Evolutionary conservation across 495 filamentous ascomycete species (phyloP).

Genomic region (Penicillium verhagenii): DNA sequence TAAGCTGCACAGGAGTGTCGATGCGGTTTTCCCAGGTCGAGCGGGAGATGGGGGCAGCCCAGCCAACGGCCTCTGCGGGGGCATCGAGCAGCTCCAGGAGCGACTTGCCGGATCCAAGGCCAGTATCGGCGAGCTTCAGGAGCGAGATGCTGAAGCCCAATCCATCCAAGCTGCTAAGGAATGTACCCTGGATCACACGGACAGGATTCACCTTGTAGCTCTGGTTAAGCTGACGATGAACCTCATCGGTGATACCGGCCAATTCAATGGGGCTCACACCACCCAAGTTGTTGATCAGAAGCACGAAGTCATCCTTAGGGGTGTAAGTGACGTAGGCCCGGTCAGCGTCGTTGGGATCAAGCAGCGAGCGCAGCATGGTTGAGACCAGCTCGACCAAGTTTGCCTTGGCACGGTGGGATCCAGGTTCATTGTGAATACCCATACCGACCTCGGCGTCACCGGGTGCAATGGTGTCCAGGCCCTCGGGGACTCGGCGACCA

Average conservation of each 20-base stretch:
- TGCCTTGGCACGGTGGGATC: conserved; percentile 67
- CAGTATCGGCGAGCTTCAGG: conserved; percentile 76
- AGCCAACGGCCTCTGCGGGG: conserved; percentile 80
- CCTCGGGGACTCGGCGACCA: conserved; percentile 57
- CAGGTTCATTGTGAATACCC: conserved; percentile 97
- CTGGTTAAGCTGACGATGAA: conserved; percentile 70
- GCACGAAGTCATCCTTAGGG: conserved; percentile 59
- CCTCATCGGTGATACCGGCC: conserved; percentile 84
- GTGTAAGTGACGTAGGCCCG: conserved; percentile 73
- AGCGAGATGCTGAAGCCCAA: conserved; percentile 88
- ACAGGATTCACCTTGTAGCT: conserved; percentile 71
- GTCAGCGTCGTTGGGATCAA: conserved; percentile 77
- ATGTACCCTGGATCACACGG: conserved; percentile 57
- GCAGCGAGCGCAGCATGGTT: conserved; percentile 77
- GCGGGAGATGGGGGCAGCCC: conserved; percentile 67
- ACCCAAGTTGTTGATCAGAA: conserved; percentile 94
- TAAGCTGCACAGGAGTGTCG: conserved; percentile 41
- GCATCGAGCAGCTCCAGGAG: conserved; percentile 88
- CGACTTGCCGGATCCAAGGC: conserved; percentile 68
- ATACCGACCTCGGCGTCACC: conserved; percentile 93
- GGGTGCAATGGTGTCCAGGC: conserved; percentile 50
- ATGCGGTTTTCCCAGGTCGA: conserved; percentile 54
- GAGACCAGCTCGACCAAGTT: conserved; percentile 68
- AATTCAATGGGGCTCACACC: conserved; percentile 86
- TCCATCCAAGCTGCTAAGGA: conserved; percentile 87